Evolutionary conservation across 2,329 filamentous ascomycete genomes (phyloP).

Genomic region (Incumbomyces delicatus): DNA sequence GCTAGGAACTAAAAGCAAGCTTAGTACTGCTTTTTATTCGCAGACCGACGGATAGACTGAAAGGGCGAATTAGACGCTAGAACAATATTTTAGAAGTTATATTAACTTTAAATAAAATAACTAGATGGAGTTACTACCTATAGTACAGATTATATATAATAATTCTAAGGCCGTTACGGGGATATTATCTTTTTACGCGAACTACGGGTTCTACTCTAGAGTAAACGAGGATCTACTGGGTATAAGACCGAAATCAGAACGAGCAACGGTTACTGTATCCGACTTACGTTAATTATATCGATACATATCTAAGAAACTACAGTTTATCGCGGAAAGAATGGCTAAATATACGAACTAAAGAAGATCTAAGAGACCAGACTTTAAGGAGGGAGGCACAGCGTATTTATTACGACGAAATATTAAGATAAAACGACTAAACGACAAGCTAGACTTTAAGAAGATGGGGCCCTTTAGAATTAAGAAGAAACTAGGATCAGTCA

Average conservation of each 20-base stretch:
- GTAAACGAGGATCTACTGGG: constrained; percentile 3
- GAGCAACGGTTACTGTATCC: no score
- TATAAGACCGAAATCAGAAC: background rate
- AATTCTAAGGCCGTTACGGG: constrained; percentile 1
- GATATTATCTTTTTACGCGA: constrained; percentile 8
- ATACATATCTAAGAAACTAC: constrained; percentile 5
- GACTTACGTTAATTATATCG: constrained; percentile 2
- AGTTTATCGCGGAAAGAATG: constrained; percentile 4
- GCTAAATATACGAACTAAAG: constrained; percentile 6
- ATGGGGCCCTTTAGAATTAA: constrained; percentile 9
- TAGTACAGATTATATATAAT: constrained; percentile 3
- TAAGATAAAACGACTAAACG: constrained; percentile 10
- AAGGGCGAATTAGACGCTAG: constrained; percentile 7
- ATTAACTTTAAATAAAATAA: constrained; percentile 7
- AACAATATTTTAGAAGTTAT: constrained; percentile 9
- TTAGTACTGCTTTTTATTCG: constrained; percentile 9
- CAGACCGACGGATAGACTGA: constrained; percentile 9
- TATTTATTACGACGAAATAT: constrained; percentile 12
- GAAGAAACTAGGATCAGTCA: constrained; percentile 7
- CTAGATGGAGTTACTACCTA: constrained; percentile 1
- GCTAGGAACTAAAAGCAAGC: constrained; percentile 4
- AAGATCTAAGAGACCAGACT: constrained; percentile 8
- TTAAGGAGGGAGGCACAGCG: constrained; percentile 4
- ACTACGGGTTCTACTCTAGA: constrained; percentile 7
- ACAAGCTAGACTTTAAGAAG: constrained; percentile 9